These are phyloP conservation scores for Stemphylium lycopersici DNA, from an alignment of 2,329 filamentous ascomycete genomes.

Conservation along the genomic window DNA sequence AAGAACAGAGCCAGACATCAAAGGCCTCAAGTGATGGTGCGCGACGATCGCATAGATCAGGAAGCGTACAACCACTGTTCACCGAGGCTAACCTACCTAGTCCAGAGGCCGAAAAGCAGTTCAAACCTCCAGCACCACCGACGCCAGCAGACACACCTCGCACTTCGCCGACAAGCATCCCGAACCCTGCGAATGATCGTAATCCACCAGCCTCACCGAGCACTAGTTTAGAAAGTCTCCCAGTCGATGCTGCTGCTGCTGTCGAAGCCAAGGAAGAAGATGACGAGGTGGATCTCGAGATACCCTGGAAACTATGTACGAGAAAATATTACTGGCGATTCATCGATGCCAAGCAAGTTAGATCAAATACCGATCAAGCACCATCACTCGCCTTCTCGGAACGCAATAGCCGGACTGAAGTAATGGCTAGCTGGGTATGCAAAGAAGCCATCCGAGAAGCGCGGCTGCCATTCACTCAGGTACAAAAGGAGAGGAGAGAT, in stretches of 20 bases:
- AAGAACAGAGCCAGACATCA: conserved; percentile 25
- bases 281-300: conserved; percentile 39
- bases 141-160: conserved; percentile 37
- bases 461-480: conserved; percentile 35
- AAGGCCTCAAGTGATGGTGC: conserved; percentile 17
- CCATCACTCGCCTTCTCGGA: conserved; percentile 37
- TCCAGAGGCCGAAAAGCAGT: conserved; percentile 24
- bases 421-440: conserved; percentile 48
- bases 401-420: conserved; percentile 44
- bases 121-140: conserved; percentile 30
- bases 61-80: conserved; percentile 38
- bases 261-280: conserved; percentile 42
- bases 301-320: conserved; percentile 46
- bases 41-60: conserved; percentile 21
- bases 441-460: conserved; percentile 47
- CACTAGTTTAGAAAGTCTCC: conserved; percentile 33
- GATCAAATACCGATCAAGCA: conserved; percentile 37
- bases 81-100: conserved; percentile 32
- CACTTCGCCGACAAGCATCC: conserved; percentile 23
- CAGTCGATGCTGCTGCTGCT: conserved; percentile 40
- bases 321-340: conserved; percentile 44
- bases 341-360: conserved; percentile 40
- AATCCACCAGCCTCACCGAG: conserved; percentile 32
- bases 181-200: conserved; percentile 11
- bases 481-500: conserved; percentile 43